Percentiles rank a stretch among this genome's conserved stretches.
Evolutionary conservation across 495 filamentous ascomycete species (phyloP).

Genomic region (Neurospora sp.): DNA sequence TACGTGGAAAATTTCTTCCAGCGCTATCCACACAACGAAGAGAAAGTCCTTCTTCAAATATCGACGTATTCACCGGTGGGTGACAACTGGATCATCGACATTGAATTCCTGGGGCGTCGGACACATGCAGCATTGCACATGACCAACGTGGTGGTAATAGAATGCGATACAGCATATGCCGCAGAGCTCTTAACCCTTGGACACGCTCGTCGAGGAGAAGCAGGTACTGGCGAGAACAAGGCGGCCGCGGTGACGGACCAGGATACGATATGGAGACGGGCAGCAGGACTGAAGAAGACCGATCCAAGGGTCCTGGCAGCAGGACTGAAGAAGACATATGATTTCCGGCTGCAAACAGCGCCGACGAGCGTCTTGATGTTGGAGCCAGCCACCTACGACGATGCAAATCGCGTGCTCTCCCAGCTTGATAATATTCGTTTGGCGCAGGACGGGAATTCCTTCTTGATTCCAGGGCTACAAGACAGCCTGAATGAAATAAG

Average conservation of each 20-base stretch:
- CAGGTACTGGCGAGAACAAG: background rate
- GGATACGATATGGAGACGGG: background rate
- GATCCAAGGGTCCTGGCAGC: background rate
- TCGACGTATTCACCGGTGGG: background rate
- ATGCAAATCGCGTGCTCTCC: background rate
- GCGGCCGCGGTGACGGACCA: background rate
- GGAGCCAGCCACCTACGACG: background rate
- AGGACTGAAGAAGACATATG: no score
- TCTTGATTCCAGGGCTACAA: background rate
- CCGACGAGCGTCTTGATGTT: no score
- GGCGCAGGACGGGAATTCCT: background rate
- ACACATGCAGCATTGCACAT: no score
- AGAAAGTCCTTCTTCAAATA: background rate
- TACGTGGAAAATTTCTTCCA: background rate
- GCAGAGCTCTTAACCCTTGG: background rate
- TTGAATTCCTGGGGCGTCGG: background rate
- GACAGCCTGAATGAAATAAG: background rate
- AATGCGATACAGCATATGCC: background rate
- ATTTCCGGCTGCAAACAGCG: no score
- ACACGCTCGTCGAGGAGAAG: background rate
- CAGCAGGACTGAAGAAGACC: background rate
- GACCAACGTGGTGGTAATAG: background rate
- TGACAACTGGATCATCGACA: background rate
- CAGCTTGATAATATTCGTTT: background rate
- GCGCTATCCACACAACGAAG: background rate